Evolutionary conservation across 106 monocot species (phyloP), one percentile per base, ranked within the genome.

Genomic region (Apostasia shenzhenica): DNA sequence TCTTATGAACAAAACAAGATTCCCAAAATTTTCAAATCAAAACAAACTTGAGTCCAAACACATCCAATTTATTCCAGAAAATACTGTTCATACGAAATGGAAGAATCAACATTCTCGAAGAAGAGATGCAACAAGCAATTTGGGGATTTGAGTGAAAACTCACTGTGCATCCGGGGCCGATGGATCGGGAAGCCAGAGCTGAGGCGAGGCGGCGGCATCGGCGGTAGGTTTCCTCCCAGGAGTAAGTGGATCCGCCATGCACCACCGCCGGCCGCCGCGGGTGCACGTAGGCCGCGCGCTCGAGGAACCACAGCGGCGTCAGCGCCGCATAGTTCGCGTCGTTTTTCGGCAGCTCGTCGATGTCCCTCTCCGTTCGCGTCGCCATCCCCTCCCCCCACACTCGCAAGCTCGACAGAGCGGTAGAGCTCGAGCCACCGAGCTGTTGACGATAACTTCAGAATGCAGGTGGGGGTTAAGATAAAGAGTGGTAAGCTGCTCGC

Each of bases 251-350:
- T 42, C 70, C 48, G 45, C 97, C 92, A 69, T 97, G 89, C 50
- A 97, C 75, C 54, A 97, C 75, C 26, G 97, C 74, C 8, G 59
- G 56, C 54, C 97, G 80, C 66, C 66, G 59, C 6, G 97, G 97
- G 62, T 97, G 84, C 40, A 89, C 87, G 48, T 74, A 41, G 12
- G 97, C 97, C 26, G 97, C 92, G 56, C 97, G 77, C 50, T 90
- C 97, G 55, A 92, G 75, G 81, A 97, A 92, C 97, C 89, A 90
- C 11, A 97, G 85, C 8, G 97, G 97, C 26, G 92, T 97, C 38
- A 97, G 84, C 14, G 92, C 86, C 54, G 77, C 90, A 82, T 89
- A 78, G 83, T 92, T 97, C 13, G 97, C 97, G 5, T 73, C 68
- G 77, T 92, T 97, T 77, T 87, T 89, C 6, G 97, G 97, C 26